phyloP scores from a whole-genome alignment of 2,329 filamentous ascomycete genomes.

The Lasiodiplodia hormozganensis region DNA sequence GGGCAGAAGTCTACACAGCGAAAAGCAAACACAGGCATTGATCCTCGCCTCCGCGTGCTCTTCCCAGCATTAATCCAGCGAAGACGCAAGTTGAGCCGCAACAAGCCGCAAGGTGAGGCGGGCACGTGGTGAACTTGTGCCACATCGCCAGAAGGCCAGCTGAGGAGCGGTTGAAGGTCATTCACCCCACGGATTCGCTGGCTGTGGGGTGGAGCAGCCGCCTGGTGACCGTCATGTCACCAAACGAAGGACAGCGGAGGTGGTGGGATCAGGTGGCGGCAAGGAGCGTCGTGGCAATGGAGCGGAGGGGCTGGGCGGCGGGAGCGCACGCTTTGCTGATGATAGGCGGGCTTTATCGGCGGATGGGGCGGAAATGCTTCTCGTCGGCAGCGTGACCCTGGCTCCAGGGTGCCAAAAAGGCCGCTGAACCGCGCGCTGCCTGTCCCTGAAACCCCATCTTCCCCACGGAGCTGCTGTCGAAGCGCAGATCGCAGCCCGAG shows the following conservation, averaged over 20 bases:
- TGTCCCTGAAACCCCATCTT: constrained; percentile 17
- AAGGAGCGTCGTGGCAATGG: constrained; percentile 1
- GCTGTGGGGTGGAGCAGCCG: background rate
- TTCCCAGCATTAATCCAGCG: background rate
- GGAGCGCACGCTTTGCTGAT: background rate
- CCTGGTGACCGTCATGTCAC: too few species aligned
- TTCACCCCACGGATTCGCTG: constrained; percentile 15
- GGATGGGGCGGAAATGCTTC: constrained; percentile 28
- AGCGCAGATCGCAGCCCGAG: constrained; percentile 13
- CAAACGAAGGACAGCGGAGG: too few species aligned
- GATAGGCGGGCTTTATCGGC: constrained; percentile 14
- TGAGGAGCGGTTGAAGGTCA: background rate
- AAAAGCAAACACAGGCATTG: constrained; percentile 9
- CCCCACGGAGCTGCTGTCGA: constrained; percentile 20
- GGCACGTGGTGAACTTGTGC: constrained; percentile 9
- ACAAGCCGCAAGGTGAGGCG: constrained; percentile 9
- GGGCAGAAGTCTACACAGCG: background rate
- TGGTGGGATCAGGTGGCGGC: background rate
- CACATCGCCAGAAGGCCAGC: background rate
- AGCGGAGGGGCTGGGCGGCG: background rate
- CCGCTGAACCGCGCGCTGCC: constrained; percentile 6
- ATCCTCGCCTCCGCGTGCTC: background rate
- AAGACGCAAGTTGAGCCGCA: constrained; percentile 6
- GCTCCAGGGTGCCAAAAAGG: constrained; percentile 13
- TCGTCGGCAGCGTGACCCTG: constrained; percentile 18